These are phyloP conservation scores for Durotheca rogersii DNA, from an alignment of 495 filamentous ascomycete genomes.

Conservation along the genomic window DNA sequence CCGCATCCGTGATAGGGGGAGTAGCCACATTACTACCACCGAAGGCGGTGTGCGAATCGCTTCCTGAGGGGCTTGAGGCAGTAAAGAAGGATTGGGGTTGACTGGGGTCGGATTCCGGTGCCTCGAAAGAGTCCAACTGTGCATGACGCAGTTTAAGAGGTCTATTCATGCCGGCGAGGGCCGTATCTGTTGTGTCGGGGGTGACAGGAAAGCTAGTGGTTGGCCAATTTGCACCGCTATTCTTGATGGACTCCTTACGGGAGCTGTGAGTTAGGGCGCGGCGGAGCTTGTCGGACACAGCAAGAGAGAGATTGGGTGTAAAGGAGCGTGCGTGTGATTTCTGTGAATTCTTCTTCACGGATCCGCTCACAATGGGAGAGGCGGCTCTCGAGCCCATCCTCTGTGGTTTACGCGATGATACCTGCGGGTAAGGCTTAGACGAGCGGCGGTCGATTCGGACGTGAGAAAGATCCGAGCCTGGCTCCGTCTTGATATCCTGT, in stretches of 20 bases:
- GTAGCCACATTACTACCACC: slow-evolving; percentile 55
- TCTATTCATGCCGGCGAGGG: slow-evolving; percentile 27
- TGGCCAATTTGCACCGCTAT: slow-evolving; percentile 20
- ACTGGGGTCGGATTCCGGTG: slow-evolving; percentile 41
- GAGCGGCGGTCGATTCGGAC: slow-evolving; percentile 27
- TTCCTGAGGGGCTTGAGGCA: slow-evolving; percentile 46
- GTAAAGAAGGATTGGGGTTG: slow-evolving; percentile 52
- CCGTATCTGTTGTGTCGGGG: slow-evolving; percentile 48
- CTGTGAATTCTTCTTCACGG: slow-evolving; percentile 32
- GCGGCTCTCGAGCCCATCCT: slow-evolving; percentile 28
- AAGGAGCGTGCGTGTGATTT: slow-evolving; percentile 29
- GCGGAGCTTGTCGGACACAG: slow-evolving; percentile 42
- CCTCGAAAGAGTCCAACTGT: slow-evolving; percentile 38
- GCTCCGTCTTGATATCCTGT: slow-evolving; percentile 36
- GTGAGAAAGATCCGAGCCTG: slow-evolving; percentile 36
- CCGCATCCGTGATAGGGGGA: slow-evolving; percentile 56
- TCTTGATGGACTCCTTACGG: slow-evolving; percentile 32
- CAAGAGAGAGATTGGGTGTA: slow-evolving; percentile 19
- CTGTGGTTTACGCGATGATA: slow-evolving; percentile 20
- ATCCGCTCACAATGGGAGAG: slow-evolving; percentile 39
- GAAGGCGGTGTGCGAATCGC: slow-evolving; percentile 49
- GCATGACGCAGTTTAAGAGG: slow-evolving; percentile 35
- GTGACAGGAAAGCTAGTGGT: slow-evolving; percentile 46
- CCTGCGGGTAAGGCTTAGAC: slow-evolving; percentile 20
- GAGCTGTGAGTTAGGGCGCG: slow-evolving; percentile 37